A percentile compares a stretch with the other conserved stretches of the same genome.
phyloP scores from a whole-genome alignment of 2,329 filamentous ascomycete species.

The Verticillium nonalfalfae region DNA sequence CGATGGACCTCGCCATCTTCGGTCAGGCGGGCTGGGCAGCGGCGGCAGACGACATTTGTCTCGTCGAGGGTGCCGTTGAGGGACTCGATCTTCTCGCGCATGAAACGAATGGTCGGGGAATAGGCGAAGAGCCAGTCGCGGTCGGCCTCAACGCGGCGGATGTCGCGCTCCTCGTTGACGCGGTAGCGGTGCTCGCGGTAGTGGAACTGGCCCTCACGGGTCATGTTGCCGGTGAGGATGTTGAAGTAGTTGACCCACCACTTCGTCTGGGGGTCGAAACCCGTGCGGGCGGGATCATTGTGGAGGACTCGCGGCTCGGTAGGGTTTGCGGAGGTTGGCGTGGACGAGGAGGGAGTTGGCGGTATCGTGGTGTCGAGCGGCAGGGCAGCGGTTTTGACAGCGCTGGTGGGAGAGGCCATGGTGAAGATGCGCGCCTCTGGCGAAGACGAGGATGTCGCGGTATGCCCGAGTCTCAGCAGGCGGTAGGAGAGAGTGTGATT shows the following conservation, averaged over 20 bases:
- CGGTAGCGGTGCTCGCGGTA: constrained; percentile 74
- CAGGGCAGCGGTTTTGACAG: not conserved
- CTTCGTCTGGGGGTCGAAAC: constrained; percentile 53
- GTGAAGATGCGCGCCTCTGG: not conserved
- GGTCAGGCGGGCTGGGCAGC: constrained; percentile 59
- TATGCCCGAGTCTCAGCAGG: not conserved
- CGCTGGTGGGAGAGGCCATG: not conserved
- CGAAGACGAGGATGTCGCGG: not conserved
- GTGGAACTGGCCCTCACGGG: constrained; percentile 59
- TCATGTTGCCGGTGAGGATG: constrained; percentile 69
- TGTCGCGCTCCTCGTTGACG: constrained; percentile 71
- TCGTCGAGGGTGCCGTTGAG: constrained; percentile 71
- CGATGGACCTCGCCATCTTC: constrained; percentile 56
- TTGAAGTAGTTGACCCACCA: constrained; percentile 84
- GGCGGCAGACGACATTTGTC: constrained; percentile 73
- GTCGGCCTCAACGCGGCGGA: constrained; percentile 71
- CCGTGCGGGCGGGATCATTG: constrained; percentile 56
- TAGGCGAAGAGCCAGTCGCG: constrained; percentile 79
- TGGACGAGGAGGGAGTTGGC: constrained; percentile 7
- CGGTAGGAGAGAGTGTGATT: not conserved
- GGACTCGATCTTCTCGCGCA: constrained; percentile 72
- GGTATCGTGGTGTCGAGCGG: constrained; percentile 5
- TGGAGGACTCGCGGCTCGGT: constrained; percentile 29
- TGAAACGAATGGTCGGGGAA: constrained; percentile 81
- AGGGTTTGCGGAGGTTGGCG: constrained; percentile 6